Evolutionary conservation across 345 rosid genomes (phyloP).

Genomic region (Mangifera indica): DNA sequence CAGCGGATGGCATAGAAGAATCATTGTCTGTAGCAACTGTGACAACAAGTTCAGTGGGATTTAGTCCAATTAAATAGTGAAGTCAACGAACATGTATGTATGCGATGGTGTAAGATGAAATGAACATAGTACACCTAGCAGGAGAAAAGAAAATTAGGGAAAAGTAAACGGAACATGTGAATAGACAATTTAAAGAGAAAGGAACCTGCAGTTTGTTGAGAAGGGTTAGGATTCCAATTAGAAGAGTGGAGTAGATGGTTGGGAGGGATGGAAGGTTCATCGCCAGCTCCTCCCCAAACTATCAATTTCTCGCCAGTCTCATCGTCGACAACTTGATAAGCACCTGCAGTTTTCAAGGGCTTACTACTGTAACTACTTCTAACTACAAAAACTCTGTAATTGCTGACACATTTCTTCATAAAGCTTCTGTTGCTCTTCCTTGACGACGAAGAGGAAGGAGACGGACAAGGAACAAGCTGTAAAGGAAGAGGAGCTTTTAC

Average conservation of each 20-base stretch:
- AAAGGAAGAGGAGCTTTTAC: slow-evolving; percentile 1
- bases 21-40: slow-evolving; percentile 5
- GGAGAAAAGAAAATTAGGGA: too few relatives aligned
- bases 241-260: slow-evolving; percentile 30
- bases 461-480: not conserved
- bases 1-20: slow-evolving; percentile 19
- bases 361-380: slow-evolving; percentile 35
- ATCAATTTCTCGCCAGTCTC: slow-evolving; percentile 49
- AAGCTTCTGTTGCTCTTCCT: not conserved
- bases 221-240: slow-evolving; percentile 29
- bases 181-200: too few relatives aligned
- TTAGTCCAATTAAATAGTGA: not conserved
- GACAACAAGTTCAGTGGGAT: not conserved
- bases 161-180: too few relatives aligned
- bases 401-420: not conserved
- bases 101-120: too few relatives aligned
- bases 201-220: slow-evolving; percentile 19
- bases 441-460: not conserved
- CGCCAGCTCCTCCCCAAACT: slow-evolving; percentile 38
- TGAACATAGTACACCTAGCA: too few relatives aligned
- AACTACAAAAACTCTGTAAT: slow-evolving; percentile 15
- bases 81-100: too few relatives aligned
- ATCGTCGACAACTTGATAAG: slow-evolving; percentile 38
- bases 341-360: slow-evolving; percentile 41
- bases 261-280: slow-evolving; percentile 30